These are phyloP conservation scores for Porogramme epimiltina DNA, from an alignment of 1,284 basidiomycete genomes.

Conservation along the genomic window DNA sequence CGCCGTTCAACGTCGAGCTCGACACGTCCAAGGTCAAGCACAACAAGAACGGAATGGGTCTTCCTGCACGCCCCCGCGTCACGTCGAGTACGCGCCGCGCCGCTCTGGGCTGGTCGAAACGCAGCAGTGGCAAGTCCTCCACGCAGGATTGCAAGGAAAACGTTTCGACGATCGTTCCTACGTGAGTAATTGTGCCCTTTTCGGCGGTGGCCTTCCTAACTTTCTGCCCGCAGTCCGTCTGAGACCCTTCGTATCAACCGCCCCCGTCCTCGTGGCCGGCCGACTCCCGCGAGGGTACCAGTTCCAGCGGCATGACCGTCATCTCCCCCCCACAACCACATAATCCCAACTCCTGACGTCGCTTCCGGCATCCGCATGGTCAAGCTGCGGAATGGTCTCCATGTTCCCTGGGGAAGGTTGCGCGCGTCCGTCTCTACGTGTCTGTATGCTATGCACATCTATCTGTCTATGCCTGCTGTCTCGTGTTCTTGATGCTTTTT, in stretches of 20 bases:
- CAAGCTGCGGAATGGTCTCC: slow-evolving; percentile 4
- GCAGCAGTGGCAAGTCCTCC: slow-evolving; percentile 39
- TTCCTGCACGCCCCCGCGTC: slow-evolving; percentile 52
- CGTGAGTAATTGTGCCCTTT: no score
- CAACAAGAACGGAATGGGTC: slow-evolving; percentile 29
- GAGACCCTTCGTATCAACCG: slow-evolving; percentile 67
- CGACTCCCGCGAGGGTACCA: slow-evolving; percentile 43
- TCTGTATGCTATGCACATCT: slow-evolving; percentile 29
- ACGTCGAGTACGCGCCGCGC: slow-evolving; percentile 55
- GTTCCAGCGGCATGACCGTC: slow-evolving; percentile 23
- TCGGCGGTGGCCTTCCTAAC: no score
- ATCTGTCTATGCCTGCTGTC: slow-evolving; percentile 28
- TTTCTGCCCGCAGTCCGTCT: slow-evolving; percentile 49
- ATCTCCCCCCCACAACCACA: slow-evolving; percentile 3
- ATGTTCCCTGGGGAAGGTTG: neutral
- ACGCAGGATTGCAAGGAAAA: slow-evolving; percentile 52
- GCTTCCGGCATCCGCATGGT: slow-evolving; percentile 10
- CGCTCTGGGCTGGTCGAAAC: slow-evolving; percentile 64
- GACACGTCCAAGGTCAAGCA: slow-evolving; percentile 28
- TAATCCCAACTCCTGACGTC: slow-evolving; percentile 1
- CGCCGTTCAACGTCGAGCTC: slow-evolving; percentile 37
- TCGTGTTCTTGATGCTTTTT: slow-evolving; percentile 20
- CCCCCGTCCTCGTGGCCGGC: slow-evolving; percentile 61
- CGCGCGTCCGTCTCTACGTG: slow-evolving; percentile 2
- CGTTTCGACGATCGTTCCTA: slow-evolving; percentile 40